Percentiles rank a stretch among this genome's conserved stretches.
Conservation (phyloP, 345 rosid species). For the Heritiera fomes region DNA sequence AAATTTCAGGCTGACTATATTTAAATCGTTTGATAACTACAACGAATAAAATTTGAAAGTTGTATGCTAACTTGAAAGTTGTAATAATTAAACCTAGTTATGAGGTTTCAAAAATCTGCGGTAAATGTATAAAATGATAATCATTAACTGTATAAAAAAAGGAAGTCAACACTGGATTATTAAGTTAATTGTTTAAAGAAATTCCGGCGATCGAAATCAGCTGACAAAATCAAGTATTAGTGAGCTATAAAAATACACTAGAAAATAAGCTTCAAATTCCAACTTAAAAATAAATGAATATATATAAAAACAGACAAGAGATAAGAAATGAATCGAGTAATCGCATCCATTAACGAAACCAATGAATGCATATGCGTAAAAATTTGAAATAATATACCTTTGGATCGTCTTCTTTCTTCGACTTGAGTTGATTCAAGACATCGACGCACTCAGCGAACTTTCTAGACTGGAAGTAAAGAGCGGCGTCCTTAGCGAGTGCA, state of each 20-base stretch:
- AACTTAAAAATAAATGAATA: neutral
- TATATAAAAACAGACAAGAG: neutral
- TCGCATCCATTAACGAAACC: neutral
- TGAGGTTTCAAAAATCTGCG: neutral
- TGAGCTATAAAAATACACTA: neutral
- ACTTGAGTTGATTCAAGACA: constrained; percentile 60
- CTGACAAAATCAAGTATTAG: neutral
- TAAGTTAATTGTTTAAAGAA: neutral
- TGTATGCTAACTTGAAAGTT: too few species aligned
- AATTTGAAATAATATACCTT: constrained; percentile 47
- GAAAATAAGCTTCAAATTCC: neutral
- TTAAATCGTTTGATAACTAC: too few species aligned
- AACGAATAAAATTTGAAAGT: too few species aligned
- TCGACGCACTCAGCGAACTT: constrained; percentile 74
- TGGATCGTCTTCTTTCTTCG: constrained; percentile 72
- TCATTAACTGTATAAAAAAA: neutral
- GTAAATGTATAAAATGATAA: neutral
- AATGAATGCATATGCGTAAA: neutral
- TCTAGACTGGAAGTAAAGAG: constrained; percentile 65
- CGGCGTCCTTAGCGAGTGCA: constrained; percentile 77
- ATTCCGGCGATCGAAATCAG: neutral
- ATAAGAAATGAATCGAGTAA: neutral
- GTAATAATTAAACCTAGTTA: too few species aligned
- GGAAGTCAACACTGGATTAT: neutral
- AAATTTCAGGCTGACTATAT: too few species aligned